Percentiles rank a stretch among this genome's conserved stretches.
Evolutionary conservation across 1,284 basidiomycete genomes (phyloP).

Genomic region (Sutorius eximius): DNA sequence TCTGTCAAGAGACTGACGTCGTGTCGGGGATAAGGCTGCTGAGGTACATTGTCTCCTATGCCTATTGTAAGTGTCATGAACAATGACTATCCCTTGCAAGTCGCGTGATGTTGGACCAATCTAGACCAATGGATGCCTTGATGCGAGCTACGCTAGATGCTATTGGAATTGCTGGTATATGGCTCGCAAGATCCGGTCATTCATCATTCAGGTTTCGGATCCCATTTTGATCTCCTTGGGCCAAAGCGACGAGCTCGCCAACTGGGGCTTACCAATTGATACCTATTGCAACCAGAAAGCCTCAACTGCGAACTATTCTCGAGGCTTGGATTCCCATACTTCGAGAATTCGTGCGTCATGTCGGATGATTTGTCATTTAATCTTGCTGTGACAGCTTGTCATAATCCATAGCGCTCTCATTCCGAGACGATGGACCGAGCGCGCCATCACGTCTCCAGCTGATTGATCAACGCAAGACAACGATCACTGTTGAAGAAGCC

Average conservation of each 20-base stretch:
- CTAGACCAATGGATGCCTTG: conserved; percentile 53
- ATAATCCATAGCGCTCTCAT: conserved; percentile 38
- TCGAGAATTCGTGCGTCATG: conserved; percentile 50
- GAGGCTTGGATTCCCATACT: conserved; percentile 61
- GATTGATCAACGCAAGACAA: conserved; percentile 47
- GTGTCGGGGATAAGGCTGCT: conserved; percentile 61
- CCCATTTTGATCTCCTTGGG: conserved; percentile 56
- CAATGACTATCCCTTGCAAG: conserved; percentile 27
- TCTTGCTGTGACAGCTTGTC: conserved; percentile 15
- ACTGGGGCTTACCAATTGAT: conserved; percentile 50
- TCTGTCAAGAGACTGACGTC: conserved; percentile 56
- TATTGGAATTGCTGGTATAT: conserved; percentile 64
- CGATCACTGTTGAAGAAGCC: conserved; percentile 31
- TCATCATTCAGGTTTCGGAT: conserved; percentile 53
- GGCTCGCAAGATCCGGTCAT: neutral
- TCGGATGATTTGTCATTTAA: conserved; percentile 6
- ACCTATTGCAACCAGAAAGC: conserved; percentile 51
- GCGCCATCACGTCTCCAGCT: conserved; percentile 48
- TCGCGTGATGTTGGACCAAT: conserved; percentile 42
- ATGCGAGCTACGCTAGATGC: conserved; percentile 69
- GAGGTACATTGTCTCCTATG: conserved; percentile 42
- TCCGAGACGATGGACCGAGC: conserved; percentile 44
- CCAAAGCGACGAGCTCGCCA: conserved; percentile 52
- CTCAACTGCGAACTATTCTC: conserved; percentile 55
- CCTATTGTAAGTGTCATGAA: neutral